phyloP scores from a whole-genome alignment of 352 stramenopile genomes.

The Phytophthora nicotianae region DNA sequence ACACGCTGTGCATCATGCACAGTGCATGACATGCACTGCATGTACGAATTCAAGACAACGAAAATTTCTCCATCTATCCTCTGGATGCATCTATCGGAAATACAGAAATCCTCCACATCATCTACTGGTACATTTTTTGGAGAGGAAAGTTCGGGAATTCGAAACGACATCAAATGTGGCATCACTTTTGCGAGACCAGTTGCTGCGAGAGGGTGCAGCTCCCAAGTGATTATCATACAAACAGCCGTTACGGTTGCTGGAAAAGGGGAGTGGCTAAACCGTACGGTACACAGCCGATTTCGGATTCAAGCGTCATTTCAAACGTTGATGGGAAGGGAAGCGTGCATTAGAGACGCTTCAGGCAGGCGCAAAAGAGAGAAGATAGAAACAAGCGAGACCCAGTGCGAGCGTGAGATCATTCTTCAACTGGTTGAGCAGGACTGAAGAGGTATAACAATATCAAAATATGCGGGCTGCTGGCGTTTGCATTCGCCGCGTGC shows the following conservation, averaged over 20 bases:
- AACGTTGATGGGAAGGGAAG: conserved; percentile 13
- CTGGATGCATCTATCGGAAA: too few relatives aligned
- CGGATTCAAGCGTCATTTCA: conserved; percentile 24
- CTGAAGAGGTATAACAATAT: neutral
- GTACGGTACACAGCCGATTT: conserved; percentile 13
- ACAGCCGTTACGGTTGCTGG: conserved; percentile 23
- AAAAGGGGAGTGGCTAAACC: conserved; percentile 6
- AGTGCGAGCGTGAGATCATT: conserved; percentile 6
- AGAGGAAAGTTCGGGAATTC: neutral
- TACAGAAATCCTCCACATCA: too few relatives aligned
- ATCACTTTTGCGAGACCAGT: conserved; percentile 15
- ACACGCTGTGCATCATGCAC: too few relatives aligned
- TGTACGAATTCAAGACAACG: too few relatives aligned
- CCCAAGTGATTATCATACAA: conserved; percentile 24
- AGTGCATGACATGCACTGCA: too few relatives aligned
- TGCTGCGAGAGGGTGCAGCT: conserved; percentile 9
- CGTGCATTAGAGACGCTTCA: conserved; percentile 17
- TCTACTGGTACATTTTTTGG: too few relatives aligned
- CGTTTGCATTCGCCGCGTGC: conserved; percentile 5
- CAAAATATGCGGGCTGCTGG: conserved; percentile 6
- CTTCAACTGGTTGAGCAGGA: neutral
- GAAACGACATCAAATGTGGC: neutral
- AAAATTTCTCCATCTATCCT: too few relatives aligned
- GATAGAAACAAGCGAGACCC: neutral
- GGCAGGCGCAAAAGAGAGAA: conserved; percentile 1